phyloP scores from a whole-genome alignment of 495 filamentous ascomycete genomes.

The Bacidia gigantensis region DNA sequence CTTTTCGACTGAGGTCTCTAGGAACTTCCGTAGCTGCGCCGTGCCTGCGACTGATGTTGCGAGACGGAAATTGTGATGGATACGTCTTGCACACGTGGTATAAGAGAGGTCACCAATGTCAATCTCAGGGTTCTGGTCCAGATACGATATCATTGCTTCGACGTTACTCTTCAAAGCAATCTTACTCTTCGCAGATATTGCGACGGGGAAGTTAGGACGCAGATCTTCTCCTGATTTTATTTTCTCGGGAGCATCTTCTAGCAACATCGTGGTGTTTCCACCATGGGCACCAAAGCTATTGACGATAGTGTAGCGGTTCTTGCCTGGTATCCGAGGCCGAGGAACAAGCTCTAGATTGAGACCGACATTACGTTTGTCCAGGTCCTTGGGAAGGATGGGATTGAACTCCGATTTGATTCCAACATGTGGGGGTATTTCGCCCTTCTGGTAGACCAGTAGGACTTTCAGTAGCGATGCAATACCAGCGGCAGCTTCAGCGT shows the following conservation, averaged over 20 bases:
- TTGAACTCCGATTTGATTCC: constrained; percentile 31
- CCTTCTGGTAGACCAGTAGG: constrained; percentile 61
- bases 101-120: constrained; percentile 50
- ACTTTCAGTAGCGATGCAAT: constrained; percentile 63
- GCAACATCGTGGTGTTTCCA: constrained; percentile 37
- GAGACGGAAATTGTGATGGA: constrained; percentile 61
- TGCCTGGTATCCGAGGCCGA: constrained; percentile 18
- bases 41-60: constrained; percentile 36
- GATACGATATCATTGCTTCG: constrained; percentile 33
- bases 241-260: constrained; percentile 36
- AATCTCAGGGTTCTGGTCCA: constrained; percentile 34
- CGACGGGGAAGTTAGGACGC: constrained; percentile 33
- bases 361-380: constrained; percentile 41
- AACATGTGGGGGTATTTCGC: constrained; percentile 55
- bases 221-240: constrained; percentile 23
- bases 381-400: constrained; percentile 36
- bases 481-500: constrained; percentile 69
- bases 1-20: constrained; percentile 20
- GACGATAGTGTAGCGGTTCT: constrained; percentile 44
- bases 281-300: constrained; percentile 56
- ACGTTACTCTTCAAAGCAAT: constrained; percentile 44
- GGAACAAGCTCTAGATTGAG: constrained; percentile 20
- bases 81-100: constrained; percentile 64
- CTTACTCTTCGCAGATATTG: constrained; percentile 40
- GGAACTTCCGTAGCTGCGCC: constrained; percentile 6